Base-by-base conservation (phyloP, 163 green algal genomes). In the Volvox carteri region DNA sequence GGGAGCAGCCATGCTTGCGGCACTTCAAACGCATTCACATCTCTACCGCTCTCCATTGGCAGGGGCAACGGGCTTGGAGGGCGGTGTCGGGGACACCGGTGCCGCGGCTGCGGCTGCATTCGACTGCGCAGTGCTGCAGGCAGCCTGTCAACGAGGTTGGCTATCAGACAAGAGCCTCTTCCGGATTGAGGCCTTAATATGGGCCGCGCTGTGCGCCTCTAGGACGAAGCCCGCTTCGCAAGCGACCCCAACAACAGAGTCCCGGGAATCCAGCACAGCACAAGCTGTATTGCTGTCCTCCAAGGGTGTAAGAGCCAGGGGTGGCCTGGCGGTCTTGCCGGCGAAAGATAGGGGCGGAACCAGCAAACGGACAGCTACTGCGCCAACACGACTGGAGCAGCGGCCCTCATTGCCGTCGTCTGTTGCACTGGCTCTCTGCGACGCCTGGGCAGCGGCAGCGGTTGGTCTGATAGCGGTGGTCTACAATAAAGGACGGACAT, bases 41-140 rank as follows among this genome's bases (percentile, higher is more conserved):
- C 54, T 23, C 5, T 65, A 30, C 5, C 28, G 3, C 3, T 65
- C 19, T 65, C 54, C 54, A 65, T 19, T 65, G 28, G 25, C 54
- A 65, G 28, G 28, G 25, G 5, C 54, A 11, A 23, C n/a, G n/a
- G n/a, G n/a, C n/a, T 65, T 11, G 54, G 28, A 65, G 54, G 54
- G 54, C 3, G 7, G 11, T 48, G 16, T 48, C 3, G 73, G 28
- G 44, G 44, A 44, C 9, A 44, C 21, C 73, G 28, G 7, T 60
- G 73, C 44, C 23, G 73, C 50, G 19, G 33, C 9, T 39, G 77
- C 35, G 3, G 44, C 81, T 28, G 46, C 65, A 21, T 87, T 87
- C 37, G 44, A 79, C 25, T 65, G 46, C 41, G 81, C 81, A 1
- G 81, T 87, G 33, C 81, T 87, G 81, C 81, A 87, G 65, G 81